Evolutionary conservation across 805 yeast genomes (phyloP).

Genomic region (Vanderwaltozyma polyspora): DNA sequence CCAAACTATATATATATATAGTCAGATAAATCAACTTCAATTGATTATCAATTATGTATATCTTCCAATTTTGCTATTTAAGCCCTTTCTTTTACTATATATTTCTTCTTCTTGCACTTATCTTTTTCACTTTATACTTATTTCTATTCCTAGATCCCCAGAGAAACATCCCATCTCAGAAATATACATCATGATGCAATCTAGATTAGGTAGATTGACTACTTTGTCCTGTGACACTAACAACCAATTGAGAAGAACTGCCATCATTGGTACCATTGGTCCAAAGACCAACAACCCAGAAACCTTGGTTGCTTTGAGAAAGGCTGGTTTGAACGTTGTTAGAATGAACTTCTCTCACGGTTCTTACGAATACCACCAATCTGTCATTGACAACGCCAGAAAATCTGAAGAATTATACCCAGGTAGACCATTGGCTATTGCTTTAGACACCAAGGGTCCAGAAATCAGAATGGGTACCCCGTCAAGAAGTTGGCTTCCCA

Average conservation of each 20-base stretch:
- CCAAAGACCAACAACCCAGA: constrained; percentile 93
- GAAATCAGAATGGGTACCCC: constrained; percentile 99
- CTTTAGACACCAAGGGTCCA: constrained; percentile 98
- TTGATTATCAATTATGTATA: too few species aligned
- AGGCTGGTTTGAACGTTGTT: constrained; percentile 95
- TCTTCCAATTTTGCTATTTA: not conserved
- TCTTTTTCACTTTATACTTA: not conserved
- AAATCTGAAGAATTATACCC: constrained; percentile 81
- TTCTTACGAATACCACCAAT: constrained; percentile 92
- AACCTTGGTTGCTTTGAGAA: constrained; percentile 73
- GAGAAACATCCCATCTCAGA: too few species aligned
- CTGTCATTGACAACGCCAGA: constrained; percentile 92
- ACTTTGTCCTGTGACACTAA: constrained; percentile 71
- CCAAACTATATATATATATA: too few species aligned
- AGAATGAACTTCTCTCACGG: constrained; percentile 99
- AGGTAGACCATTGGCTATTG: constrained; percentile 97
- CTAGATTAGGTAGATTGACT: constrained; percentile 72
- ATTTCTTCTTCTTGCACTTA: not conserved
- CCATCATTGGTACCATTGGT: constrained; percentile 97
- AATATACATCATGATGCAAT: constrained; percentile 15
- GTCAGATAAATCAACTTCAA: too few species aligned
- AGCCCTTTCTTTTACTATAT: not conserved
- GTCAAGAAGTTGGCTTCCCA: constrained; percentile 66
- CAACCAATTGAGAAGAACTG: constrained; percentile 77
- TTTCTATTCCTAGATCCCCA: not conserved